Percentiles rank a stretch among this genome's conserved stretches.
Conservation (phyloP, 768 basidiomycete genomes). For the Trametes gibbosa region DNA sequence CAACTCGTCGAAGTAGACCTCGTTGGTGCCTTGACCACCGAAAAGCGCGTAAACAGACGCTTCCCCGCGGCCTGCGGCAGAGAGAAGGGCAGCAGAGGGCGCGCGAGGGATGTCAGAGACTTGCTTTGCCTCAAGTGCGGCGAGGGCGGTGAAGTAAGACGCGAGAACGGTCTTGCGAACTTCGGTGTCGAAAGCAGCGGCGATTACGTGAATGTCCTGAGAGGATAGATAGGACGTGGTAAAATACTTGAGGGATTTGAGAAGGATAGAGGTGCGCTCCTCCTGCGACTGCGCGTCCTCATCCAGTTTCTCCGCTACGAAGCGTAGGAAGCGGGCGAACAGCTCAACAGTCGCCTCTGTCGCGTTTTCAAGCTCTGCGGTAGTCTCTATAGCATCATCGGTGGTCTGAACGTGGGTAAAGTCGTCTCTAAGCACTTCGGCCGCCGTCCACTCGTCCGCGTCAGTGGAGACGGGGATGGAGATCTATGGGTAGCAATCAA, state of each 20-base stretch:
- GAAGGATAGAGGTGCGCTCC: constrained; percentile 64
- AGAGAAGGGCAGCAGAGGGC: constrained; percentile 66
- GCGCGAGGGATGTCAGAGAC: constrained; percentile 54
- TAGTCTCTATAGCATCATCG: constrained; percentile 54
- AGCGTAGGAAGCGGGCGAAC: constrained; percentile 77
- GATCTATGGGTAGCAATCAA: constrained; percentile 43
- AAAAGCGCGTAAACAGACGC: constrained; percentile 89
- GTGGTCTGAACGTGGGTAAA: constrained; percentile 67
- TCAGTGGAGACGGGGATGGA: constrained; percentile 85
- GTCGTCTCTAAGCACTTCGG: constrained; percentile 88
- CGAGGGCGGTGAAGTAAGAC: constrained; percentile 76
- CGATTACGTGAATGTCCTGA: constrained; percentile 80
- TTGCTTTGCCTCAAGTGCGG: constrained; percentile 58
- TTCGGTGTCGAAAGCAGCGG: constrained; percentile 70
- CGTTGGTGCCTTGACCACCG: constrained; percentile 97
- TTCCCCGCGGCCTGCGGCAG: constrained; percentile 56
- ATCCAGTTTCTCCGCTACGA: constrained; percentile 63
- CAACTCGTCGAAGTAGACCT: constrained; percentile 96
- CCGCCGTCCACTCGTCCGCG: constrained; percentile 84
- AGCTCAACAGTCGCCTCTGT: constrained; percentile 74
- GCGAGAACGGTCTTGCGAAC: constrained; percentile 73
- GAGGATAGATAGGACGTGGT: constrained; percentile 66
- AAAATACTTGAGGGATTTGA: constrained; percentile 76
- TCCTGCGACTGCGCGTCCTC: constrained; percentile 50
- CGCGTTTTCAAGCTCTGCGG: constrained; percentile 49